Evolutionary conservation across 1,139 yeast genomes (phyloP), one percentile per base, ranked within the genome.

Genomic region (Nakaseomyces kungkrabaensis): DNA sequence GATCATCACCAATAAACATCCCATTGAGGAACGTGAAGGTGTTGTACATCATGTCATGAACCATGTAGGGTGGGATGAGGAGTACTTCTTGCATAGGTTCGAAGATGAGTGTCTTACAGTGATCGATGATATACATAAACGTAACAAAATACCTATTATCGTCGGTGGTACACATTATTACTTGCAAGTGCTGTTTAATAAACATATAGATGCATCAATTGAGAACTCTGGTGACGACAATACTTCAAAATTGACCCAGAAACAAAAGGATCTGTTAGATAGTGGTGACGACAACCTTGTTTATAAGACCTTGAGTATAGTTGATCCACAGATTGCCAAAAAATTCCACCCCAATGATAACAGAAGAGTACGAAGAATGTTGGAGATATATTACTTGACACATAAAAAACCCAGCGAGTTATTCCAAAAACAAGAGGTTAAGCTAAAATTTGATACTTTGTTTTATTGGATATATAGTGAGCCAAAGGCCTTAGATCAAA

Each of bases 111-210:
- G 96, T 22, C 53, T 66, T 26, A 54, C 50, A 0, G 62, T 66
- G 8, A 70, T 88, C 13, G 75, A 76, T 0, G 84, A 81, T 43
- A 82, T 90, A n/a, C 84, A 83, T 51, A 53, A 64, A 0, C 65
- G 84, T 37, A 87, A 87, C 0, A 89, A 88, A 59, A 60, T 85
- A 1, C 97, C 99, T 0, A 85, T 92, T 5, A 68, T 94, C 0
- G 90, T 92, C 2, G 99, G 99, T 3, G 99, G 99, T 0, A 92
- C 98, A 0, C 97, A 90, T 63, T 92, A 92, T 64, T 92, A 92
- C 64, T 71, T 89, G 40, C 96, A 86, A 64, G 69, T 88, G 2
- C 65, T 94, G 17, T 88, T 90, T 61, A 73, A 76, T 48, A 54
- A 60, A 49, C 60, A 64, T 4, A 49, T 60, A 0, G 53, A 52